Percentiles rank a stretch among this genome's conserved stretches.
phyloP scores from a whole-genome alignment of 139 green algal genomes.

The Limnomonas spitsbergensis region DNA sequence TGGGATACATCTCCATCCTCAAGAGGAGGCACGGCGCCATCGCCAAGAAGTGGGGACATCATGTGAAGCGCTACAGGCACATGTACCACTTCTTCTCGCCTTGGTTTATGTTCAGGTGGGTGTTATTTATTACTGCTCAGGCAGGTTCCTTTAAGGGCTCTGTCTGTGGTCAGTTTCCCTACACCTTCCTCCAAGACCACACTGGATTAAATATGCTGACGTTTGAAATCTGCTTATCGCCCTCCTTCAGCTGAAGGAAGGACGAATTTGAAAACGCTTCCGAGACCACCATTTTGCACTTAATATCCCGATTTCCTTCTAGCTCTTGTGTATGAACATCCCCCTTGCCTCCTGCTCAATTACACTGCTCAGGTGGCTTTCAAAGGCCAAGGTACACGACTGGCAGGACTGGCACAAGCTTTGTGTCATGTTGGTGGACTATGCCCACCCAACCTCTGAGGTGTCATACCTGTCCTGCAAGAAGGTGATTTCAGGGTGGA shows the following conservation, averaged over 20 bases:
- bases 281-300: too few species aligned
- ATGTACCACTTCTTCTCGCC: slow-evolving; percentile 34
- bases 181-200: not conserved
- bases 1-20: slow-evolving; percentile 8
- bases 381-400: not conserved
- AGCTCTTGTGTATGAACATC: too few species aligned
- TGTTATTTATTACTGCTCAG: not conserved
- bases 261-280: too few species aligned
- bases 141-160: not conserved
- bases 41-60: slow-evolving; percentile 25
- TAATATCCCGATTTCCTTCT: too few species aligned
- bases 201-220: not conserved
- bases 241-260: too few species aligned
- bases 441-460: slow-evolving; percentile 34
- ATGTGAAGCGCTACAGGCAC: slow-evolving; percentile 18
- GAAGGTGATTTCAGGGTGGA: slow-evolving; percentile 26
- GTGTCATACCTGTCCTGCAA: slow-evolving; percentile 29
- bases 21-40: slow-evolving; percentile 12
- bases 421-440: slow-evolving; percentile 23
- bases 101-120: slow-evolving; percentile 36
- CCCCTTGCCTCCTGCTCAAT: too few species aligned
- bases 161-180: not conserved
- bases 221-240: too few species aligned
- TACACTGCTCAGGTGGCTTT: slow-evolving; percentile 40
- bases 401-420: slow-evolving; percentile 35